Conservation (phyloP, 2,329 filamentous ascomycete genomes). For the Pyricularia sp. region DNA sequence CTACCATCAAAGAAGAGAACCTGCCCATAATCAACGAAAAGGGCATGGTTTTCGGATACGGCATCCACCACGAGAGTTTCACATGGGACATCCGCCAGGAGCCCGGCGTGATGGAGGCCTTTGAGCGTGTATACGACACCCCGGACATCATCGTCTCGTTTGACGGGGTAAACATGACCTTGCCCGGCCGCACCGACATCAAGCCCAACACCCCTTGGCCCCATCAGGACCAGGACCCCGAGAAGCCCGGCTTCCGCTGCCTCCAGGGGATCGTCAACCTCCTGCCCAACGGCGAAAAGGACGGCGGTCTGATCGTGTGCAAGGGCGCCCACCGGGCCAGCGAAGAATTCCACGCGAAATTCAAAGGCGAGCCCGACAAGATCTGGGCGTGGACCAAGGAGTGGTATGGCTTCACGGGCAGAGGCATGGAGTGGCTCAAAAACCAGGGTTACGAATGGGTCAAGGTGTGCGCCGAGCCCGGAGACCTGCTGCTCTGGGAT, state of each 20-base stretch:
- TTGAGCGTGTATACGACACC: conserved; percentile 35
- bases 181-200: conserved; percentile 28
- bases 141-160: conserved; percentile 39
- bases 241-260: conserved; percentile 36
- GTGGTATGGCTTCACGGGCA: conserved; percentile 24
- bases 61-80: conserved; percentile 36
- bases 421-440: conserved; percentile 25
- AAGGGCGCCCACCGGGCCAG: conserved; percentile 17
- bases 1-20: conserved; percentile 9
- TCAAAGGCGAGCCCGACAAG: conserved; percentile 18
- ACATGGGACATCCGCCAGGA: conserved; percentile 38
- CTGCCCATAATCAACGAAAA: conserved; percentile 30
- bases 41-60: conserved; percentile 37
- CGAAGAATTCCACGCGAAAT: conserved; percentile 24
- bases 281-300: conserved; percentile 20
- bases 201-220: conserved; percentile 31
- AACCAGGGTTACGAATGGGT: conserved; percentile 15
- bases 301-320: conserved; percentile 28
- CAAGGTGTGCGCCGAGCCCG: conserved; percentile 27
- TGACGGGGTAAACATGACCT: conserved; percentile 34
- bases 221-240: conserved; percentile 34
- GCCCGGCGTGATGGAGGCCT: conserved; percentile 33
- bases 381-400: conserved; percentile 25
- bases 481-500: conserved; percentile 31
- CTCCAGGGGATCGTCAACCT: conserved; percentile 35